Evolutionary conservation across 352 stramenopile species (phyloP), one percentile per base, ranked within the genome.

Genomic region (Pythium angustatum): DNA sequence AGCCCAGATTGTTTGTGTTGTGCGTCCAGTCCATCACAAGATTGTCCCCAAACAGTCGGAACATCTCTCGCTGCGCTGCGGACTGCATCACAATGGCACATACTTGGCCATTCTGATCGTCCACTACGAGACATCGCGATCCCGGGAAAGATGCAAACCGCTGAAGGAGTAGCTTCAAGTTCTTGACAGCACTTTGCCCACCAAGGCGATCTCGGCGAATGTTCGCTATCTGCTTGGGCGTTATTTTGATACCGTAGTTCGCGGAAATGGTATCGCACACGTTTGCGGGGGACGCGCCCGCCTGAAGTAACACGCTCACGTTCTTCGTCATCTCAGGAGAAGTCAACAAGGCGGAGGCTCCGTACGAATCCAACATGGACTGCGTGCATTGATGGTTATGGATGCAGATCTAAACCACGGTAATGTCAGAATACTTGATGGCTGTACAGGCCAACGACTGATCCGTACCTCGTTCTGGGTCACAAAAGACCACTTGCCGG

Each of bases 1-100:
- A 72, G 0, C 60, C 69, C 0, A 50, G 2, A 21, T 72, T 76
- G 64, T 76, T 76, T 0, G 64, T 72, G 22, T 68, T 61, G 22
- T 72, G 60, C 3, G 69, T 76, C 43, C 33, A 70, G 38, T 76
- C 69, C 2, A 76, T 5, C 1, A 76, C 2, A 6, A 72, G 30
- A 22, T 28, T 56, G 12, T 76, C 59, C 2, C 64, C 68, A 45
- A 36, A 78, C 41, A 44, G 48, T 7, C 30, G 19, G 21, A 67
- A 68, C 1, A 65, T 40, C 11, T 41, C 54, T 3, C 49, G 56
- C 26, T 75, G 68, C 2, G 38, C 44, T 9, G 58, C 49, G 0
- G 26, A 22, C 33, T 71, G 66, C 0, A 77, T 43, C 0, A 67
- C 24, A 7, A 71, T 41, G 5, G 66, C 55, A 28, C 27, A 28